phyloP scores from a whole-genome alignment of 2,329 filamentous ascomycete species.

The Blastomyces percursus region DNA sequence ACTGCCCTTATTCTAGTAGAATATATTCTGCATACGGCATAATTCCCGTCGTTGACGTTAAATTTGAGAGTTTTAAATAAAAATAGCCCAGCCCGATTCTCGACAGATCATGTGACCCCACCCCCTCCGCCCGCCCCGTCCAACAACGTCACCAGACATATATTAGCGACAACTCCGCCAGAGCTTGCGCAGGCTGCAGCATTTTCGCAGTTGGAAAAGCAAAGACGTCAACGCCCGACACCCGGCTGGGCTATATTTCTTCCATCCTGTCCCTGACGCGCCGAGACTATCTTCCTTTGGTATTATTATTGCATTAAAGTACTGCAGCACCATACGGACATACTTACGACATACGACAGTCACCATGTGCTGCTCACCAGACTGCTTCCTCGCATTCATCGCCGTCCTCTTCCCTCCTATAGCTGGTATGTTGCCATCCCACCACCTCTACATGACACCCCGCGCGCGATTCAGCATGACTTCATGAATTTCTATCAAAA shows the following conservation, averaged over 20 bases:
- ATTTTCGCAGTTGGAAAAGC: not conserved
- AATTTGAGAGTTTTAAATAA: too few relatives aligned
- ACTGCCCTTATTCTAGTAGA: too few relatives aligned
- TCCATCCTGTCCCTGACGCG: not conserved
- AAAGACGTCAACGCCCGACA: not conserved
- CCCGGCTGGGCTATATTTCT: not conserved
- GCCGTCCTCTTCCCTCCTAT: constrained; percentile 52
- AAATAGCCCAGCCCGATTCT: too few relatives aligned
- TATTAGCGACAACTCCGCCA: not conserved
- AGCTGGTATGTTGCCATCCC: constrained; percentile 36
- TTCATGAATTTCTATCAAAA: not conserved
- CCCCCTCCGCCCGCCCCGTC: too few relatives aligned
- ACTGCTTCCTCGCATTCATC: constrained; percentile 50
- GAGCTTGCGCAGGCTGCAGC: not conserved
- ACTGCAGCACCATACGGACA: not conserved
- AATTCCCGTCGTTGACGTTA: too few relatives aligned
- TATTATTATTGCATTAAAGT: not conserved
- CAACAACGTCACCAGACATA: too few relatives aligned
- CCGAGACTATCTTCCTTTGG: not conserved
- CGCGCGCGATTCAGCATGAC: not conserved
- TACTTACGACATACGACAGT: not conserved
- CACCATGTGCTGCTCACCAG: constrained; percentile 45
- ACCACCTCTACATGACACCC: constrained; percentile 1
- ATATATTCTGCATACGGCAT: too few relatives aligned
- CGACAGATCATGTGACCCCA: too few relatives aligned